Evolutionary conservation across 768 basidiomycete genomes (phyloP), one percentile per base, ranked within the genome.

Genomic region (Grammothele lineata): DNA sequence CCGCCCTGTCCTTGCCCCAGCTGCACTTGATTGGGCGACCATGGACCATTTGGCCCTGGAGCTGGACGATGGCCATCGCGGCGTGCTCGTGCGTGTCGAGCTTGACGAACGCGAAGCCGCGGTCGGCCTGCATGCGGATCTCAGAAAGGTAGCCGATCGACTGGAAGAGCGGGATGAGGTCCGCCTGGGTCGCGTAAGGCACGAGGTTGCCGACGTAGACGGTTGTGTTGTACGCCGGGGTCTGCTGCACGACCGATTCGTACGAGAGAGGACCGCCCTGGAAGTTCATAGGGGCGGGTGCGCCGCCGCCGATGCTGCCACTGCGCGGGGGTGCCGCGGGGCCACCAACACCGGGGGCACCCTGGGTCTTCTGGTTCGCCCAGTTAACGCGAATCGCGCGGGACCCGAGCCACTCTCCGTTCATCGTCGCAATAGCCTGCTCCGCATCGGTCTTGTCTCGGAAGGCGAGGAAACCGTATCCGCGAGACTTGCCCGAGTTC

Each of bases 281-380:
- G 72, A 92, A 93, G 67, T 91, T 92, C 69, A 92, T 87, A 35
- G 92, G 89, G 42, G 91, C 87, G 40, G 92, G 90, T 23, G 89
- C 87, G 48, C 76, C 74, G 44, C 83, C 74, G 41, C 67, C 63
- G 15, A 58, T 53, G 22, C 50, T 30, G 48, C 37, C 45, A 24
- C 52, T 21, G 26, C 47, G 51, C 36, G 45, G 37, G 17, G 45
- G 42, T 35, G 27, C 38, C 8, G 25, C 3, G 19, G 52, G 17
- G 35, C 35, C 35, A 27, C 41, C 21, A 23, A 58, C 14, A n/a
- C 54, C 47, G 15, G 64, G 57, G 2, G 60, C 65, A 47, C 83
- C 90, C 68, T 95, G 92, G 15, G 94, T 97, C 75, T 98, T 97
- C 71, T 98, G 95, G 72, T 98, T 98, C 44, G 96, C 96, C 95